These are phyloP conservation scores for Peziza echinospora DNA, from an alignment of 495 filamentous ascomycete genomes.

Conservation along the genomic window DNA sequence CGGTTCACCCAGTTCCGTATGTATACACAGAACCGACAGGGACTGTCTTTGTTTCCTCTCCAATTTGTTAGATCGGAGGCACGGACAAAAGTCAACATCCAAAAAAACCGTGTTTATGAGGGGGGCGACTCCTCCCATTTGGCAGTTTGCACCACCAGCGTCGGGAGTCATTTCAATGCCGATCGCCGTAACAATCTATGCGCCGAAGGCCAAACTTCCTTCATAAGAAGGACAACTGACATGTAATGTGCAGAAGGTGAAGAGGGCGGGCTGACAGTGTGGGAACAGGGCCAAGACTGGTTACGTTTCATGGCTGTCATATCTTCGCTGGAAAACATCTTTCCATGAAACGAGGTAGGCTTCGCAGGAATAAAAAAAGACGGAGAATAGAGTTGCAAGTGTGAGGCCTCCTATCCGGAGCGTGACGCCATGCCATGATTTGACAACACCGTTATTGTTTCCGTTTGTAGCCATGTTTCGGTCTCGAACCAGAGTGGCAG, in stretches of 20 bases:
- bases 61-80: constrained; percentile 12
- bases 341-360: not conserved
- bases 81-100: constrained; percentile 19
- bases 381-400: constrained; percentile 8
- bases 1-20: constrained; percentile 11
- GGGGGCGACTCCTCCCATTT: constrained; percentile 2
- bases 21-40: constrained; percentile 18
- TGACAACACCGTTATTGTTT: constrained; percentile 16
- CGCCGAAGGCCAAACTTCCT: constrained; percentile 12
- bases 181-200: constrained; percentile 7
- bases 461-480: constrained; percentile 13
- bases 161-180: constrained; percentile 4
- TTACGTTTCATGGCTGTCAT: too few relatives aligned
- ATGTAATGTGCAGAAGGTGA: constrained; percentile 10
- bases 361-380: too few relatives aligned
- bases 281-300: not conserved
- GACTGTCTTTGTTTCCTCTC: constrained; percentile 17
- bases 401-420: constrained; percentile 13
- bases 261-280: constrained; percentile 17
- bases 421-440: constrained; percentile 15
- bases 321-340: not conserved
- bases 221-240: constrained; percentile 6
- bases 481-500: not conserved
- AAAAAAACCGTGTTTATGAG: constrained; percentile 15
- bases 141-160: too few relatives aligned